Evolutionary conservation across 2,329 filamentous ascomycete species (phyloP), one percentile per base, ranked within the genome.

Genomic region (Fusarium beomiforme): DNA sequence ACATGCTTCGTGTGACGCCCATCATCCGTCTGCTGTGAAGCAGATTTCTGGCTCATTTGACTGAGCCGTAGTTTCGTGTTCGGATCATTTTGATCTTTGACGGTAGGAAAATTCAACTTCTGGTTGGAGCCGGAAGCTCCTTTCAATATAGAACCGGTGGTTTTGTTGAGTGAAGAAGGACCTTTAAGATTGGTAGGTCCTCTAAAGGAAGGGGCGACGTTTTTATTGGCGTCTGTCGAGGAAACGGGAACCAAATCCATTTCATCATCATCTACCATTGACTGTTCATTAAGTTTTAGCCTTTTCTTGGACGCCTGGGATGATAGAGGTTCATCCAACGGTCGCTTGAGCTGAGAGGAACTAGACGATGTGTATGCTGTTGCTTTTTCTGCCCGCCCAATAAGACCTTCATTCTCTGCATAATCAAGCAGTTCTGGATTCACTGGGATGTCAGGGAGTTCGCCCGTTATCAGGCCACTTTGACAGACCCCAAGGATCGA

Each of bases 61-160:
- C 91, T 94, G 33, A 93, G 82, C 46, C 90, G 88, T 47, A 89
- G 73, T 31, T 86, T 83, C 0, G 91, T 92, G 64, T 85, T 85
- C 8, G 88, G 86, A 73, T 93, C 89, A 72, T 90, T 86, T 2
- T 91, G 87, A 72, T 95, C 89, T 80, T 97, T 97, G 24, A 95
- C 92, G 16, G 94, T 88, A 3, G 91, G 87, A 75, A 94, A 97
- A 31, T 85, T 86, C 29, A 94, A 82, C 3, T 76, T 79, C 8
- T 80, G 79, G 29, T 79, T 82, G 24, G 83, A 85, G 68, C 46
- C 36, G 13, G 53, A 17, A n/a, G 39, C 36, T 14, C 64, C 69
- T 23, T 69, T 69, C 16, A 53, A 42, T 14, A 34, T 12, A 26
- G 65, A 44, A 9, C 16, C 47, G 14, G 42, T 16, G 11, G 19